phyloP scores from a whole-genome alignment of 345 rosid genomes.

The Combretum micranthum region DNA sequence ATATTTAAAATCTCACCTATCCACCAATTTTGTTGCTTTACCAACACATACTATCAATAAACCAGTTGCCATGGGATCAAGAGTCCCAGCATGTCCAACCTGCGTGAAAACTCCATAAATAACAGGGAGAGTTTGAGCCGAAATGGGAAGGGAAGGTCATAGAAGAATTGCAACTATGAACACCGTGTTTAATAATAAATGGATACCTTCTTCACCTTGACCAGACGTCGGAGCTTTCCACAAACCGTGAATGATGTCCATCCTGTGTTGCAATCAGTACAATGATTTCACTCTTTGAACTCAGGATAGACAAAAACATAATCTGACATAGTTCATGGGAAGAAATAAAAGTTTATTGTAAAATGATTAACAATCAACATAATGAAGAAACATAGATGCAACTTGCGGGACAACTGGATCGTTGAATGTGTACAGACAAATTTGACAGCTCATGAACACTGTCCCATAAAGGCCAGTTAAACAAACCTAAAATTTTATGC shows the following conservation, averaged over 20 bases:
- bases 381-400: too few species aligned
- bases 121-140: neutral
- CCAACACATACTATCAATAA: constrained; percentile 87
- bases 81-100: constrained; percentile 99
- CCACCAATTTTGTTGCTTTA: constrained; percentile 86
- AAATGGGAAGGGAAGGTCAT: neutral
- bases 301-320: neutral
- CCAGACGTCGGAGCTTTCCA: constrained; percentile 87
- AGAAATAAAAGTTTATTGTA: too few species aligned
- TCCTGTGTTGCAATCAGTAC: constrained; percentile 31
- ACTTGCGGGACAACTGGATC: too few species aligned
- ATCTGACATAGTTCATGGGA: neutral
- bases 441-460: too few species aligned
- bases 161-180: neutral
- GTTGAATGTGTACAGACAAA: too few species aligned
- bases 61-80: constrained; percentile 99
- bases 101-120: constrained; percentile 16
- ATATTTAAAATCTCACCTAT: constrained; percentile 41
- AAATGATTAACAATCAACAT: too few species aligned
- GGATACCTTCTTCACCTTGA: constrained; percentile 82
- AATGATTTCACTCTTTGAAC: neutral
- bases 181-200: neutral
- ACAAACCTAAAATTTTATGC: too few species aligned
- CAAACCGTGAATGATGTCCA: constrained; percentile 99
- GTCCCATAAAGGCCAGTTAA: too few species aligned